Evolutionary conservation across 441 rosid species (phyloP).

Genomic region (Raphanus hybrid): DNA sequence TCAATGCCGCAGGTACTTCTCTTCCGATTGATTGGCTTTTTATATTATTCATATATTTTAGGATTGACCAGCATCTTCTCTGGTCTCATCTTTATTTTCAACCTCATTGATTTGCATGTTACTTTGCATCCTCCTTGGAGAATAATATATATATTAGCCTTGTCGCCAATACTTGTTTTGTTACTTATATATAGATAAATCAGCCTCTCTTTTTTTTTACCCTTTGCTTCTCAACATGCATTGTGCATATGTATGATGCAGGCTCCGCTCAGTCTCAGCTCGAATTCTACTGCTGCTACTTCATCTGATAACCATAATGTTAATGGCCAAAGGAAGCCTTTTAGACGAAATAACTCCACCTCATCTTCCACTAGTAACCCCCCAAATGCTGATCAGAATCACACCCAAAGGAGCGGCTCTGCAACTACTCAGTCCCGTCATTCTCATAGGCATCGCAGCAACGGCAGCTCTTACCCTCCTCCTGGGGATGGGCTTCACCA

Average conservation of each 20-base stretch:
- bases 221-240: background rate
- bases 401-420: conserved; percentile 26
- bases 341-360: conserved; percentile 23
- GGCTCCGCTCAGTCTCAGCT: conserved; percentile 2
- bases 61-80: background rate
- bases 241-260: background rate
- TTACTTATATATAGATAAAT: background rate
- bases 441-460: conserved; percentile 29
- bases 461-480: conserved; percentile 32
- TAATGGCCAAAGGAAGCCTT: conserved; percentile 33
- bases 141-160: background rate
- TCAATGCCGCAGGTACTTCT: conserved; percentile 23
- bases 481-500: conserved; percentile 20
- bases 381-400: conserved; percentile 12
- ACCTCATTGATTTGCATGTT: conserved; percentile 33
- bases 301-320: conserved; percentile 22
- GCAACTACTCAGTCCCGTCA: conserved; percentile 17
- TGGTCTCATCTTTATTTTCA: background rate
- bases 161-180: background rate
- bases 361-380: conserved; percentile 2
- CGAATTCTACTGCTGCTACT: conserved; percentile 16
- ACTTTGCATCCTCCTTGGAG: background rate
- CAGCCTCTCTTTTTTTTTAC: background rate
- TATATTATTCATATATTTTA: background rate
- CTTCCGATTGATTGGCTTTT: background rate